These are phyloP conservation scores for Gynochthodes officinalis DNA, from an alignment of 257 asterid genomes.

Conservation along the genomic window DNA sequence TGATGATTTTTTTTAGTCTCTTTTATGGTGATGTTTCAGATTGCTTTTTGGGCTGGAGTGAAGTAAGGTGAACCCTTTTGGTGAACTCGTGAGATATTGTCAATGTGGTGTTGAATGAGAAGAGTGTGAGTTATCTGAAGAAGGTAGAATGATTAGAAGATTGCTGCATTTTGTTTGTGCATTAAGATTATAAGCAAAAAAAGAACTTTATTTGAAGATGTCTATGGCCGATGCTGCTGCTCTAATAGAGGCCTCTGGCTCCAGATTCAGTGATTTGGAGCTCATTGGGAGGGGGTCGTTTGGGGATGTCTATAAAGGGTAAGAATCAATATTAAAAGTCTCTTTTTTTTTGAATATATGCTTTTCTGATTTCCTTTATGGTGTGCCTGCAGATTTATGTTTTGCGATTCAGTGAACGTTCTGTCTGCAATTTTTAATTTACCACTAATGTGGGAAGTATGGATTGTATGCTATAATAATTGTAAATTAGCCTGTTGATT, in stretches of 20 bases:
- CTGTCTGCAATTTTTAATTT: background rate
- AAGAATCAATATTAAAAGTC: slow-evolving; percentile 17
- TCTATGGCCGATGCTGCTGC: slow-evolving; percentile 83
- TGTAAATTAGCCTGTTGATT: background rate
- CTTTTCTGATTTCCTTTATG: slow-evolving; percentile 6
- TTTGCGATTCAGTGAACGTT: background rate
- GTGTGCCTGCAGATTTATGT: slow-evolving; percentile 6
- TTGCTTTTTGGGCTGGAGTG: slow-evolving; percentile 17
- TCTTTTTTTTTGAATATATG: background rate
- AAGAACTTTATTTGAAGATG: slow-evolving; percentile 17
- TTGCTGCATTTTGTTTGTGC: background rate
- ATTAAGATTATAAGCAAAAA: slow-evolving; percentile 13
- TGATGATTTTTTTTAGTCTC: background rate
- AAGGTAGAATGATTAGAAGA: slow-evolving; percentile 16
- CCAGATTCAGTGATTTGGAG: slow-evolving; percentile 85
- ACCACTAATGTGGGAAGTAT: background rate
- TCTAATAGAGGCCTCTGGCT: slow-evolving; percentile 76
- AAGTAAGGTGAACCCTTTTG: slow-evolving; percentile 15
- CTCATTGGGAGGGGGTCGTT: slow-evolving; percentile 97
- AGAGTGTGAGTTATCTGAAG: slow-evolving; percentile 10
- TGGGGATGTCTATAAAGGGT: slow-evolving; percentile 98
- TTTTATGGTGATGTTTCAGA: slow-evolving; percentile 26
- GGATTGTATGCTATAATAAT: background rate
- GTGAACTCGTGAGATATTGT: slow-evolving; percentile 13
- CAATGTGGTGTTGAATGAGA: slow-evolving; percentile 19